A percentile compares a stretch with the other conserved stretches of the same genome.
These are phyloP conservation scores for Fibroporia radiculosa DNA, from an alignment of 768 basidiomycete genomes.

Conservation along the genomic window DNA sequence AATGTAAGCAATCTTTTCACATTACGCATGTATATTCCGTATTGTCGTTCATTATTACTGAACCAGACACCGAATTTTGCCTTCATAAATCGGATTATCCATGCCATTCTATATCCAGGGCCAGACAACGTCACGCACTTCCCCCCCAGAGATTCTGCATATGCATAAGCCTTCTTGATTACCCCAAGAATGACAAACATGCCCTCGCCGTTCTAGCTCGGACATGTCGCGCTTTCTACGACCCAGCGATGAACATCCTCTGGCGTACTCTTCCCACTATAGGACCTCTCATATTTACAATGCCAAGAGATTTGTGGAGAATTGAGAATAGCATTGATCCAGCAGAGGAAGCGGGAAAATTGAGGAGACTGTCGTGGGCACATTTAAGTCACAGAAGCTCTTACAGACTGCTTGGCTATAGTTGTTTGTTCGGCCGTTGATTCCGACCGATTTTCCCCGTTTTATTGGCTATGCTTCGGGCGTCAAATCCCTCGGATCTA, in stretches of 20 bases:
- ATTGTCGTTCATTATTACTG: too few species aligned
- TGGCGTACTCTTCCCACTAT: background rate
- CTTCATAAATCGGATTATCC: too few species aligned
- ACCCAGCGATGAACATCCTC: background rate
- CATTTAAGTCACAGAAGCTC: too few species aligned
- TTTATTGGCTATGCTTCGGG: background rate
- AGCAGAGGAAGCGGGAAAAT: background rate
- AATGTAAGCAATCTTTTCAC: too few species aligned
- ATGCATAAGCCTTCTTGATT: too few species aligned
- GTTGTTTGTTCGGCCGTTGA: background rate
- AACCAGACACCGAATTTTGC: too few species aligned
- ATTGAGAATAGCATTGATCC: background rate
- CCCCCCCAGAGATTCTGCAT: too few species aligned
- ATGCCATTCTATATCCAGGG: too few species aligned
- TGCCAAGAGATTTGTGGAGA: background rate
- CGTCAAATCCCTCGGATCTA: background rate
- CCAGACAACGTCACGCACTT: too few species aligned
- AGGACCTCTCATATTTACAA: background rate
- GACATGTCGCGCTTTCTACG: conserved; percentile 1
- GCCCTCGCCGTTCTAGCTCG: too few species aligned
- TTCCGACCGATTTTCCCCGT: background rate
- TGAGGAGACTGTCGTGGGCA: background rate
- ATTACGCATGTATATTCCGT: too few species aligned
- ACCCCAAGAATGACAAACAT: too few species aligned
- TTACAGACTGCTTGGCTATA: background rate